Conservation (phyloP, 768 basidiomycete species). For the Panaeolus papilionaceus region DNA sequence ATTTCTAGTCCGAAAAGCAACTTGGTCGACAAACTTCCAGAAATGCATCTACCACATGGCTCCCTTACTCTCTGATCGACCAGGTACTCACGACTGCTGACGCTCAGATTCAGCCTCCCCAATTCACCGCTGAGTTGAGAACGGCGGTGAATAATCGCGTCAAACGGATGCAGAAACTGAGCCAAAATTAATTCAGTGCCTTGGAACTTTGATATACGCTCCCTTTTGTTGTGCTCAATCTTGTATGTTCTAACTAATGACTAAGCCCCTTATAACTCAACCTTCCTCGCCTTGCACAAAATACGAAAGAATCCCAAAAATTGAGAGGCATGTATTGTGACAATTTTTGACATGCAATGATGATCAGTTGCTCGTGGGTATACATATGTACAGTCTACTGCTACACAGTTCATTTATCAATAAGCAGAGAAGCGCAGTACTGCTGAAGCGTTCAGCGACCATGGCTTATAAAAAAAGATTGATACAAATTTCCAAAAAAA, state of each 20-base stretch:
- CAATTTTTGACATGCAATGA: slow-evolving; percentile 9
- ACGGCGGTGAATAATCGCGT: slow-evolving; percentile 67
- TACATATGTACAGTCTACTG: slow-evolving; percentile 40
- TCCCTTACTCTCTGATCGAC: slow-evolving; percentile 86
- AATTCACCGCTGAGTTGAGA: slow-evolving; percentile 58
- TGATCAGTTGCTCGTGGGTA: slow-evolving; percentile 17
- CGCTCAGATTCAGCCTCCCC: slow-evolving; percentile 54
- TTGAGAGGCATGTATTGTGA: slow-evolving; percentile 3
- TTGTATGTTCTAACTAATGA: slow-evolving; percentile 16
- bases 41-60: slow-evolving; percentile 70
- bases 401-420: slow-evolving; percentile 36
- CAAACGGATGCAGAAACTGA: slow-evolving; percentile 72
- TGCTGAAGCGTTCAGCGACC: slow-evolving; percentile 7
- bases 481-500: slow-evolving; percentile 28
- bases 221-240: slow-evolving; percentile 6
- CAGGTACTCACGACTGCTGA: slow-evolving; percentile 75
- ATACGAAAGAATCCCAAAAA: background rate
- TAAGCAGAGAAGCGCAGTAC: slow-evolving; percentile 20
- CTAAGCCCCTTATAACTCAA: slow-evolving; percentile 3
- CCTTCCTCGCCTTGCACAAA: slow-evolving; percentile 2
- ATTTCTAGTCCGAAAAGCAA: slow-evolving; percentile 54
- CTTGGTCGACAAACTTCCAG: slow-evolving; percentile 56
- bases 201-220: background rate
- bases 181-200: slow-evolving; percentile 36
- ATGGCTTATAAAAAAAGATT: slow-evolving; percentile 17